Conservation (phyloP, 345 rosid genomes). For the Populus davidiana region DNA sequence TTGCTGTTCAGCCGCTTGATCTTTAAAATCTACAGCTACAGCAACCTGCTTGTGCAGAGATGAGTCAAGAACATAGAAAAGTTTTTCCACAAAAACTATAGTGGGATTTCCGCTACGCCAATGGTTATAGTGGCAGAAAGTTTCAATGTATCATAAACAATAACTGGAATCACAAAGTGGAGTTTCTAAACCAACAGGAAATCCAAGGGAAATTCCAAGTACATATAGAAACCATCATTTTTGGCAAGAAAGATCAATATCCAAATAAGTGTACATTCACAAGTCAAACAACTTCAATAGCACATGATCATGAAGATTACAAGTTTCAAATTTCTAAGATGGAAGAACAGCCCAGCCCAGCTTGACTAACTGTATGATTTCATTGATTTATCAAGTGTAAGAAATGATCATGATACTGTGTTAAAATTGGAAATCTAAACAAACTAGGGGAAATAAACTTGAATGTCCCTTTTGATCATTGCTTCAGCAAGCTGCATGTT, state of each 20-base stretch:
- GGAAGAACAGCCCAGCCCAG: too few species aligned
- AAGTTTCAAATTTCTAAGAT: too few species aligned
- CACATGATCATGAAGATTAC: too few species aligned
- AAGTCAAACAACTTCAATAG: not conserved
- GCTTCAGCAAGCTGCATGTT: too few species aligned
- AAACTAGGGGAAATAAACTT: too few species aligned
- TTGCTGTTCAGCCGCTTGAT: conserved; percentile 94
- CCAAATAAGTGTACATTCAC: not conserved
- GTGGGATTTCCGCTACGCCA: not conserved
- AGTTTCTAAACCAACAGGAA: not conserved
- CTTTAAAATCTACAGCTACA: conserved; percentile 84
- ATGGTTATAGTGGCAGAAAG: not conserved
- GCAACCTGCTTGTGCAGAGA: conserved; percentile 53
- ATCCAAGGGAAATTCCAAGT: not conserved
- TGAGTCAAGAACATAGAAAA: conserved; percentile 10
- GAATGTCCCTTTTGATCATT: too few species aligned
- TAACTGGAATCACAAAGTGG: not conserved
- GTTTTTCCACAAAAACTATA: not conserved
- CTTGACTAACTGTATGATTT: too few species aligned
- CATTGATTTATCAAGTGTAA: too few species aligned
- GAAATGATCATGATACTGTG: too few species aligned
- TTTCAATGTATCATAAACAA: too few species aligned
- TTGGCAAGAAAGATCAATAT: not conserved
- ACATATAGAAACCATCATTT: not conserved
- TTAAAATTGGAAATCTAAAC: too few species aligned